Evolutionary conservation across 495 filamentous ascomycete species (phyloP), one percentile per base, ranked within the genome.

Genomic region (Penicillium lividum): DNA sequence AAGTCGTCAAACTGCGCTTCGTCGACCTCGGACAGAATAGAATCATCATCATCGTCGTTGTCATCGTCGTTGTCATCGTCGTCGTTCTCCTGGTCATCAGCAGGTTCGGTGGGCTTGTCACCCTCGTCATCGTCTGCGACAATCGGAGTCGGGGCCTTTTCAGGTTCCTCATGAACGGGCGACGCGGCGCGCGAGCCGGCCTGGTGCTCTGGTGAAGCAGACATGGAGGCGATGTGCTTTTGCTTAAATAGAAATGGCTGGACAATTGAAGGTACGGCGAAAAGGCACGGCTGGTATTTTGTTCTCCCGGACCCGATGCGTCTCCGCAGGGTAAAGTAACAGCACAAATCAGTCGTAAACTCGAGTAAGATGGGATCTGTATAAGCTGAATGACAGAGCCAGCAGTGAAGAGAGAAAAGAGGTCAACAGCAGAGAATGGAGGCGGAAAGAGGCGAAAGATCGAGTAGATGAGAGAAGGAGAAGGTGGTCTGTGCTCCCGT

Each of bases 1-100:
- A 96, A 97, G 63, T 96, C 86, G 46, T 89, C 87, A 73, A 99
- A 97, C 69, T 95, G 87, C 46, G 88, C 89, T 69, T 98, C 94
- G 72, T 98, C 95, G 63, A 98, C 88, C 70, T 98, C 94, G 9
- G 93, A 97, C 15, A 96, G 84, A 53, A 90, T 84, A n/a, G 89
- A 91, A 42, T 63, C 66, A 7, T 68, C 62, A 13, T 67, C 65
- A 10, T 65, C 58, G 2, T 60, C 59, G 11, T 67, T 56, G 6
- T 67, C 65, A 10, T 65, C 58, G 2, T 60, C 59, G 11, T 67
- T 56, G 6, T 56, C 63, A 10, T 55, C 61, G 11, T 18, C 40
- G 16, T 50, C 53, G 3, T 60, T 42, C 4, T 44, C 43, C 3
- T 58, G 44, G 8, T 54, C 63, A 7, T 61, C 60, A 10, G 13